Conservation (phyloP, 2,329 filamentous ascomycete genomes). For the Cytospora mali region DNA sequence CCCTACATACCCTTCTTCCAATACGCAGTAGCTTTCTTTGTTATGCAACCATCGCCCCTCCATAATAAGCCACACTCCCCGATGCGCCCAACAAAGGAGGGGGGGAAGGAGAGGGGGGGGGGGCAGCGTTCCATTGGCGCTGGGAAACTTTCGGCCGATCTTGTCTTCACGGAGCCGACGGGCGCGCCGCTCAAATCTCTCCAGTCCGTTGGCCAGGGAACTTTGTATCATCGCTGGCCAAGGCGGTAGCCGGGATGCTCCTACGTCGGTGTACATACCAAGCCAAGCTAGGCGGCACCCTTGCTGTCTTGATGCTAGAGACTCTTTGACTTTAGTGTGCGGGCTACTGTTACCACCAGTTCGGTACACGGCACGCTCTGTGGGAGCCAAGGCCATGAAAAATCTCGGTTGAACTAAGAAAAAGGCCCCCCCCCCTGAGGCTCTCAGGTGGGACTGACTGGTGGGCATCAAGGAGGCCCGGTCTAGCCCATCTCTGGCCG, state of each 20-base stretch:
- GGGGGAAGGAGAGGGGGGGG: no score
- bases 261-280: no score
- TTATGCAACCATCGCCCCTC: background rate
- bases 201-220: background rate
- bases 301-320: background rate
- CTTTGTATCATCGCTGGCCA: background rate
- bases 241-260: background rate
- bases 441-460: slow-evolving; percentile 17
- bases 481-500: slow-evolving; percentile 11
- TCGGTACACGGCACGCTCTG: background rate
- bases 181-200: background rate
- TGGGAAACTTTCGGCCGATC: background rate
- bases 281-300: background rate
- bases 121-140: background rate
- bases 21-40: background rate
- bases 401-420: background rate
- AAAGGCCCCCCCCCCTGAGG: slow-evolving; percentile 10
- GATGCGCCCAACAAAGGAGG: background rate
- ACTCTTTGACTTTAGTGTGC: background rate
- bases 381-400: background rate
- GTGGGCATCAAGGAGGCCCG: background rate
- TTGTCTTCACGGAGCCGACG: background rate
- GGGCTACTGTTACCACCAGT: background rate
- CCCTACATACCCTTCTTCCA: background rate
- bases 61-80: no score